These are phyloP conservation scores for Aureobasidium pullulans DNA, from an alignment of 2,329 filamentous ascomycete species.

Conservation along the genomic window DNA sequence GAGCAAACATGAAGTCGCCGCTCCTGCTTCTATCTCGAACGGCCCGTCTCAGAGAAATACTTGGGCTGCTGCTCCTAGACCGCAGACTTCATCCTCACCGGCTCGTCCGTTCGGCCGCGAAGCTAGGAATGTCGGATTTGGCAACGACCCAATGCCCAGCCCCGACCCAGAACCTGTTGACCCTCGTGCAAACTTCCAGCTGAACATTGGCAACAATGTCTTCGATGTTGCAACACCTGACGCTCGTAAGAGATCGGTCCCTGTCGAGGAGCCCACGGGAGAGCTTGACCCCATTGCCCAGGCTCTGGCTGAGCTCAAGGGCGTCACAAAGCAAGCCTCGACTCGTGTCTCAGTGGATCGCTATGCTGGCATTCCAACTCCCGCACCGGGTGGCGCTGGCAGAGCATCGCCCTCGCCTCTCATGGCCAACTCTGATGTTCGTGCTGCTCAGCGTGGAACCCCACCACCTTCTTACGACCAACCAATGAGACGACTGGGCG, in stretches of 20 bases:
- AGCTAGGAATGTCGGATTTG: conserved; percentile 23
- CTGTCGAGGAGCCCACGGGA: conserved; percentile 40
- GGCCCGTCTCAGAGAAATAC: conserved; percentile 42
- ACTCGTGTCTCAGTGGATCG: conserved; percentile 88
- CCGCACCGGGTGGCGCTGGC: conserved; percentile 41
- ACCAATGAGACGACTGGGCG: conserved; percentile 69
- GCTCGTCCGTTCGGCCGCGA: conserved; percentile 17
- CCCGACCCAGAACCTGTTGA: conserved; percentile 80
- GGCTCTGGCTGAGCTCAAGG: conserved; percentile 87
- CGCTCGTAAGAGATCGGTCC: conserved; percentile 31
- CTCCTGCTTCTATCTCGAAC: conserved; percentile 31
- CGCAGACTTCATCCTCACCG: conserved; percentile 11
- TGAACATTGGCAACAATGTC: conserved; percentile 93
- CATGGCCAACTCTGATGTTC: conserved; percentile 36
- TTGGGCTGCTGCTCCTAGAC: conserved; percentile 35
- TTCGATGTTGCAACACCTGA: conserved; percentile 84
- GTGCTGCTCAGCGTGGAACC: conserved; percentile 59
- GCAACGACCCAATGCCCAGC: conserved; percentile 35
- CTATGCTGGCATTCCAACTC: conserved; percentile 88
- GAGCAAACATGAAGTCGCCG: conserved; percentile 72
- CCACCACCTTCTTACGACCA: conserved; percentile 83
- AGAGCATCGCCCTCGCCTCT: conserved; percentile 39
- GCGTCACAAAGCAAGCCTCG: conserved; percentile 71
- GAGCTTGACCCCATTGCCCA: conserved; percentile 83
- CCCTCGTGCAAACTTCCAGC: conserved; percentile 81